Evolutionary conservation across 768 basidiomycete species (phyloP).

Genomic region (Kockovaella imperatae): DNA sequence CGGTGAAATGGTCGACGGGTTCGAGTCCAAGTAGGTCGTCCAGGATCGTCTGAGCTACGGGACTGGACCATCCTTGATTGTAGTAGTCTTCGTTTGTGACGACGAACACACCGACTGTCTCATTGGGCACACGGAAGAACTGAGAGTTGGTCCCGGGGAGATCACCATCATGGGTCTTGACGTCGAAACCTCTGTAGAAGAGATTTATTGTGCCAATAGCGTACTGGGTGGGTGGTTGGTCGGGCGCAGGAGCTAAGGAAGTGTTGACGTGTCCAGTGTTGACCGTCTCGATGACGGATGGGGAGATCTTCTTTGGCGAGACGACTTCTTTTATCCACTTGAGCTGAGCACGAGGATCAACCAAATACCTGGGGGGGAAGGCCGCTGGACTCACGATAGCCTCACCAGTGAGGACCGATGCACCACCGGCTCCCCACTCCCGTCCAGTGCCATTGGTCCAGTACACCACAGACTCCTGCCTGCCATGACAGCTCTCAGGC

Average conservation of each 20-base stretch:
- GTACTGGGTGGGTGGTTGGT: too few species aligned
- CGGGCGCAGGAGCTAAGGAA: too few species aligned
- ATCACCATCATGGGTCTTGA: background rate
- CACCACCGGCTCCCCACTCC: too few species aligned
- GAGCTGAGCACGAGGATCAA: too few species aligned
- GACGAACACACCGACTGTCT: background rate
- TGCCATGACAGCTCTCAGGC: too few species aligned
- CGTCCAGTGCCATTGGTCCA: too few species aligned
- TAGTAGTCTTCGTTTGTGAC: background rate
- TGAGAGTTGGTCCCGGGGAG: background rate
- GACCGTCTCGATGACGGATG: background rate
- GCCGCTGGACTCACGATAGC: too few species aligned
- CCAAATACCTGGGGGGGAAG: too few species aligned
- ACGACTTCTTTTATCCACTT: background rate
- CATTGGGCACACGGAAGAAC: background rate
- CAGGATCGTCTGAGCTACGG: background rate
- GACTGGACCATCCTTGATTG: background rate
- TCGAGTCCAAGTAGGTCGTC: background rate
- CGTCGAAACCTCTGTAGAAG: background rate
- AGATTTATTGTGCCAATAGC: background rate
- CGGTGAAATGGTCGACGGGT: background rate
- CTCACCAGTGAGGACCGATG: too few species aligned
- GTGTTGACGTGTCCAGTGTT: background rate
- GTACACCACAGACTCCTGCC: too few species aligned
- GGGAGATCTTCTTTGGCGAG: background rate